Conservation (phyloP, 163 green algal species). For the Volvox carteri region DNA sequence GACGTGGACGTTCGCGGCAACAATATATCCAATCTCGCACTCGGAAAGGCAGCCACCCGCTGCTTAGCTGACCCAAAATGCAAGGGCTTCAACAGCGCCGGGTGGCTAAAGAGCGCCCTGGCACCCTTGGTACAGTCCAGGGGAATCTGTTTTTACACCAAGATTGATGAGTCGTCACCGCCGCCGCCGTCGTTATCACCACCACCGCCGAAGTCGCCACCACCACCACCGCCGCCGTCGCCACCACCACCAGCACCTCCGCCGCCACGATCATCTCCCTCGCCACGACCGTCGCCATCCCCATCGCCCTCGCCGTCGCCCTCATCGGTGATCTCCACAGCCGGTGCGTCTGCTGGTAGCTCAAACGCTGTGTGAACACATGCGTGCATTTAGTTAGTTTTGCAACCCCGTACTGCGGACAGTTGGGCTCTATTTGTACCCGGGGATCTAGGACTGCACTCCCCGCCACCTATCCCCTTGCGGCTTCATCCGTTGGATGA, state of each 20-base stretch:
- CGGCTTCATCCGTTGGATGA: background rate
- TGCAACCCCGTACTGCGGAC: too few relatives aligned
- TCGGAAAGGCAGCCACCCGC: background rate
- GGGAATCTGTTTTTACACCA: background rate
- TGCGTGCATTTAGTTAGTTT: too few relatives aligned
- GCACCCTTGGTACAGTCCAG: background rate
- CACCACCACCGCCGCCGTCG: background rate
- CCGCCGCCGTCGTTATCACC: background rate
- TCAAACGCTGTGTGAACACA: too few relatives aligned
- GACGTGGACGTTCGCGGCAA: background rate
- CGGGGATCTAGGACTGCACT: too few relatives aligned
- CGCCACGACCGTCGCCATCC: background rate
- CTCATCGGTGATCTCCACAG: background rate
- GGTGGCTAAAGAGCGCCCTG: background rate
- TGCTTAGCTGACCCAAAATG: background rate
- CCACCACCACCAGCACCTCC: background rate
- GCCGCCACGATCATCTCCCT: background rate
- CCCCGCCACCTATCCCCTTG: too few relatives aligned
- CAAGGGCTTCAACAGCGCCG: background rate
- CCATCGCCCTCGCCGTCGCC: background rate
- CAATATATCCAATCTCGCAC: background rate
- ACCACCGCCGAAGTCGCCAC: background rate
- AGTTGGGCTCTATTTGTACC: too few relatives aligned
- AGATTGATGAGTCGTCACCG: background rate
- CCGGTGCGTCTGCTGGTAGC: too few relatives aligned